Base-by-base conservation (phyloP, 371 early-diverging fungal species). In the Encephalitozoon romaleae region DNA sequence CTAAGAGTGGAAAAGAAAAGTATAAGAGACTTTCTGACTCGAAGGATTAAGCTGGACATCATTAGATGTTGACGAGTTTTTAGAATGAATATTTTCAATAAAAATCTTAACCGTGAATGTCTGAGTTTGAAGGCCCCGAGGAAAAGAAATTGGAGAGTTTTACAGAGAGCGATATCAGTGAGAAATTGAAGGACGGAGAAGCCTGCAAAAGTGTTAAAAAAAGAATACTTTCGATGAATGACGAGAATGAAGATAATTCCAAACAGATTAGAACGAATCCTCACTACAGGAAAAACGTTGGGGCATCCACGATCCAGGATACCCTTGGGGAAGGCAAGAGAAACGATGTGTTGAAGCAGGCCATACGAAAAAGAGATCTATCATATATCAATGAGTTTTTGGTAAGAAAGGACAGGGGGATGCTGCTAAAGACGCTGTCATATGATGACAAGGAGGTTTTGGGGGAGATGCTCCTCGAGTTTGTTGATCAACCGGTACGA, bases 1-100 rank as follows among this genome's bases (percentile, higher is more conserved):
- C 73, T 89, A 54, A 85, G 89, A 32, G 90, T 93, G 0, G 89
- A 91, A 28, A 73, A 67, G 23, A 67, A 54, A 23, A 39, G 38
- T 21, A 70, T 70, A 53, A 54, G 54, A 21, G 21, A 34, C n/a
- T 34, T 59, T 59, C 2, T 59, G 59, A 15, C 6, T 8, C 32
- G 59, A 18, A 59, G 21, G 2, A 32, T 59, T n/a, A 12, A 38
- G n/a, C 59, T 59, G 6, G 38, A 59, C 2, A 15, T 34, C 15
- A 21, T 5, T 4, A 54, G 38, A 15, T 30, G 21, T 5, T 34
- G 15, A 21, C 49, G 12, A 34, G 34, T 34, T 21, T 18, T 15
- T 15, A 18, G 49, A 47, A 47, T 2, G 8, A 21, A 47, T 47
- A 47, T 47, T 47, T 47, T 47, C 12, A 47, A 47, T 47, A 47